Evolutionary conservation across 768 basidiomycete species (phyloP), one percentile per base, ranked within the genome.

Genomic region (Rhodosporidiobolus sp.): DNA sequence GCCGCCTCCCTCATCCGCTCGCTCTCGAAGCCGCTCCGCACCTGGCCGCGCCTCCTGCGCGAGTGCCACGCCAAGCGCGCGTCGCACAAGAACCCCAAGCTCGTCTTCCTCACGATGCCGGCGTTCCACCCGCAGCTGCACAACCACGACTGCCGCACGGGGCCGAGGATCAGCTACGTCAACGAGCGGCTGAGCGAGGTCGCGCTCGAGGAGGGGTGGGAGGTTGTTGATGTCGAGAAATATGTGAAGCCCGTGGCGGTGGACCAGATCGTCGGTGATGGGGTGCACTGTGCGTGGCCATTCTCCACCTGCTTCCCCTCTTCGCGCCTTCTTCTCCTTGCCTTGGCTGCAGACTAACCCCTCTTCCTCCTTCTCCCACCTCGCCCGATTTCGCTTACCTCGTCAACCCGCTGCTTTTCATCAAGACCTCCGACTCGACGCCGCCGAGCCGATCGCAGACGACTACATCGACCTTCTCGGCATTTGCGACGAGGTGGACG

Each of bases 131-230:
- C 65, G 14, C 65, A 46, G 34, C 59, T 64, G 45, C 59, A 68
- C 45, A 45, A 49, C 22, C 58, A 50, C 57, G 72, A 73, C 26
- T 68, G 66, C 35, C 49, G 72, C 10, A 73, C 72, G 26, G 52
- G 53, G 0, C 63, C 63, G n/a, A 14, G 72, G 16, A 49, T 73
- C 26, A 12, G 30, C 34, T 55, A 64, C 24, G 53, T 52, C 56
- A 73, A 73, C 35, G 24, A 38, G 28, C 22, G 45, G 49, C 5
- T 38, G 19, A 30, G 28, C 0, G 30, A 59, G 43, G 10, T 26
- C 0, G 72, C 72, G 32, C 4, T 43, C 4, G 52, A 65, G 35
- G 5, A 35, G 4, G 66, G 66, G 20, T 73, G 66, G 66, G 46
- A 52, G 24, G 72, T 73, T 9, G 22, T 73, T 2, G 66, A 73